Conservation (phyloP, 176 grass and related monocot species). For the Juncus inflexus region DNA sequence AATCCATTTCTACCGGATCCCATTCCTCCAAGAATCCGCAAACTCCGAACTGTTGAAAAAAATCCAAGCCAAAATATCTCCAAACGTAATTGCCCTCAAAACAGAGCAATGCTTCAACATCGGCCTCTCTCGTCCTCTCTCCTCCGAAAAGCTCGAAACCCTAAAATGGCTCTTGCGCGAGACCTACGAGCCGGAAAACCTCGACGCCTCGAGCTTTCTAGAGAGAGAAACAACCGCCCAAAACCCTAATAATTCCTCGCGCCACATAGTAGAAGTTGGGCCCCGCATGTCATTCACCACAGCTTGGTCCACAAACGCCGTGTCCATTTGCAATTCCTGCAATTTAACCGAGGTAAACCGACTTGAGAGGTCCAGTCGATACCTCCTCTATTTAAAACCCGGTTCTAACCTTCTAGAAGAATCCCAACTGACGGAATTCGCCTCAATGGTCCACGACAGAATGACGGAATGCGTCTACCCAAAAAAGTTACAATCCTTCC, state of each 20-base stretch:
- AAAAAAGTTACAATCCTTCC: conserved; percentile 57
- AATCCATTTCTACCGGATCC: conserved; percentile 67
- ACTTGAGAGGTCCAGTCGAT: conserved; percentile 76
- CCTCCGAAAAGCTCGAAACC: conserved; percentile 48
- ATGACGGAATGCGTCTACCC: conserved; percentile 89
- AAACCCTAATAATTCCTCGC: not conserved
- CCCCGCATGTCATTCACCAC: conserved; percentile 86
- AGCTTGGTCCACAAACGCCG: conserved; percentile 76
- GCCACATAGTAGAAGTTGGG: conserved; percentile 61
- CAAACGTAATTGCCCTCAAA: conserved; percentile 53
- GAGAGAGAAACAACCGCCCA: conserved; percentile 38
- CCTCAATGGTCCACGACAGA: conserved; percentile 73
- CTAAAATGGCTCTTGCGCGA: conserved; percentile 79
- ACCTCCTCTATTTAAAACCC: conserved; percentile 48
- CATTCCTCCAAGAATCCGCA: conserved; percentile 70
- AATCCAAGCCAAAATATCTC: conserved; percentile 64
- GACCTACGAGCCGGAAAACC: conserved; percentile 75
- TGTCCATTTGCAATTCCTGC: conserved; percentile 74
- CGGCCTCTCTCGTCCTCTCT: conserved; percentile 36
- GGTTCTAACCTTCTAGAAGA: conserved; percentile 48
- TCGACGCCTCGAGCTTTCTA: conserved; percentile 54
- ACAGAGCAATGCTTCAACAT: conserved; percentile 86
- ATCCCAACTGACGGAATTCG: conserved; percentile 53
- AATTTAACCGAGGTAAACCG: conserved; percentile 65
- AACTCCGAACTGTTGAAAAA: conserved; percentile 51